A percentile compares a stretch with the other conserved stretches of the same genome.
These are phyloP conservation scores for Lippia alba DNA, from an alignment of 305 asterid species.

Conservation along the genomic window DNA sequence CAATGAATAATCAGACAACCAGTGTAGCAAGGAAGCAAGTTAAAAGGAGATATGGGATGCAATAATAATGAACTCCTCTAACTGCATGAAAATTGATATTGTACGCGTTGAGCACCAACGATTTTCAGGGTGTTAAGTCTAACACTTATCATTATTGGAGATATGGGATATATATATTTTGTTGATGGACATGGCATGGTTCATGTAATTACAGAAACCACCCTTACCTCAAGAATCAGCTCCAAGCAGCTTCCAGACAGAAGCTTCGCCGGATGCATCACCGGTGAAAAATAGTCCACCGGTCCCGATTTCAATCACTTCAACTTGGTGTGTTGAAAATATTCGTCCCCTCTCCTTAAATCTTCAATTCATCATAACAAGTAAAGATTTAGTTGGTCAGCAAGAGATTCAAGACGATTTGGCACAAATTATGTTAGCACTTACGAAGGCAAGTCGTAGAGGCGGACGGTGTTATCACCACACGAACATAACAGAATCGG, in stretches of 20 bases:
- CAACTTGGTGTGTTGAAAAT: constrained; percentile 29
- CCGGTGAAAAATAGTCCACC: constrained; percentile 62
- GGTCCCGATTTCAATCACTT: constrained; percentile 38
- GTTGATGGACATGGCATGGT: no score
- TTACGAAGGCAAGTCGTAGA: constrained; percentile 45
- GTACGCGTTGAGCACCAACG: no score
- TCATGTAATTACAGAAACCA: neutral
- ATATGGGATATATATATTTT: no score
- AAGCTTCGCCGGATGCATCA: constrained; percentile 47
- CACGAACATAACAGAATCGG: constrained; percentile 49
- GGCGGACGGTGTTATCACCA: constrained; percentile 41
- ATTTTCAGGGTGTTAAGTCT: no score
- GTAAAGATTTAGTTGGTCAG: neutral
- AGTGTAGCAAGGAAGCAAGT: no score
- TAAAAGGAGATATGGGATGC: no score
- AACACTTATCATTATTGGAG: no score
- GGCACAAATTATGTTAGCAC: neutral
- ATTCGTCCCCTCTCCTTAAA: constrained; percentile 42
- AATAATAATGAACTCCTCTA: no score
- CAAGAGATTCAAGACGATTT: no score
- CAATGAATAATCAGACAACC: no score
- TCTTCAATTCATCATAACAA: constrained; percentile 5
- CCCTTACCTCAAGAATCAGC: neutral
- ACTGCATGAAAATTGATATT: no score
- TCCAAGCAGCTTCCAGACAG: constrained; percentile 41